Evolutionary conservation across 148 eudicot genomes (phyloP).

Genomic region (Arctostaphylos glauca): DNA sequence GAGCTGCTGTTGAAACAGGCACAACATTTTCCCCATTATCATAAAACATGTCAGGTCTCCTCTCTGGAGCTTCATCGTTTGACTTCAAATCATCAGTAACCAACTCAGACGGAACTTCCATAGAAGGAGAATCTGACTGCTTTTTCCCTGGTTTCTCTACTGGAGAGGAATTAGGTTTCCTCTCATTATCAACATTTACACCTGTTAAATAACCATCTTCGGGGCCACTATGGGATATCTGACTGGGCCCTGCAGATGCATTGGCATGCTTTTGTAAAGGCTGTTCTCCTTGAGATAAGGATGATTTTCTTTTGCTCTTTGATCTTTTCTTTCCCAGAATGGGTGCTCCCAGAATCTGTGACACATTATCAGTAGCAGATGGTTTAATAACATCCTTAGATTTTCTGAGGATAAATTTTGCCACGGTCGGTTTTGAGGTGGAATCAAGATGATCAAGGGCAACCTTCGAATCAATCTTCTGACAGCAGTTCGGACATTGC

Average conservation of each 20-base stretch:
- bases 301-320: constrained; percentile 51
- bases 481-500: constrained; percentile 67
- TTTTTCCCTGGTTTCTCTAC: constrained; percentile 23
- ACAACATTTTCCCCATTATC: constrained; percentile 28
- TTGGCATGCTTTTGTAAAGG: constrained; percentile 29
- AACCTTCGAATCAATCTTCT: constrained; percentile 37
- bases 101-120: constrained; percentile 27
- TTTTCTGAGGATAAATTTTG: constrained; percentile 40
- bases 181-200: constrained; percentile 32
- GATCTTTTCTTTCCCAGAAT: constrained; percentile 63
- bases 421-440: constrained; percentile 41
- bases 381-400: constrained; percentile 38
- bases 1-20: constrained; percentile 26
- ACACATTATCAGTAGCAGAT: constrained; percentile 34
- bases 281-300: constrained; percentile 20
- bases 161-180: constrained; percentile 24
- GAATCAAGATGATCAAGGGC: constrained; percentile 35
- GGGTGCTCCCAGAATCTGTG: constrained; percentile 47
- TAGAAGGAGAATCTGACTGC: constrained; percentile 29
- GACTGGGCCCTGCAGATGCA: constrained; percentile 36
- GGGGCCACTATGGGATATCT: constrained; percentile 38
- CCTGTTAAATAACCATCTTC: constrained; percentile 36
- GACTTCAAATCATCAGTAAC: constrained; percentile 30
- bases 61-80: constrained; percentile 39
- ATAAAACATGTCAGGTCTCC: constrained; percentile 25